Conservation (phyloP, 331 rosid species). For the Spiraea crenata region DNA sequence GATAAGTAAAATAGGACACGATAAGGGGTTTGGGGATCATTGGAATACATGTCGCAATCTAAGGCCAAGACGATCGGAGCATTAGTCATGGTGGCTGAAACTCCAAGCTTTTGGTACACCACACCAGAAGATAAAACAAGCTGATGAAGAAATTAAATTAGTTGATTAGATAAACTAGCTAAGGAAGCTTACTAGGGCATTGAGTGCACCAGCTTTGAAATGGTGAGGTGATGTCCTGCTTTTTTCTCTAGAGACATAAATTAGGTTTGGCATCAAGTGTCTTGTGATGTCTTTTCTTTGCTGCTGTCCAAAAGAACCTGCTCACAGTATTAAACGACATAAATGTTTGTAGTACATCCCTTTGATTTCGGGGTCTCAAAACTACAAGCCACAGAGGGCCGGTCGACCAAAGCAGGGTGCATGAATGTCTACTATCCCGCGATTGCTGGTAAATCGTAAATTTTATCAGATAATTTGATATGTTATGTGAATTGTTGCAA, state of each 20-base stretch:
- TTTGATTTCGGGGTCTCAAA: too few species aligned
- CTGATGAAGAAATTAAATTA: neutral
- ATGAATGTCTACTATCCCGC: too few species aligned
- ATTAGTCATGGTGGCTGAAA: conserved; percentile 46
- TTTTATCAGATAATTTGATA: too few species aligned
- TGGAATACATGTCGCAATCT: conserved; percentile 49
- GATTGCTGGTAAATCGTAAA: too few species aligned
- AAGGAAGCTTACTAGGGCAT: conserved; percentile 35
- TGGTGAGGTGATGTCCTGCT: conserved; percentile 32
- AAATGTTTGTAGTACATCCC: too few species aligned
- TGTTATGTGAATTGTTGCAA: too few species aligned
- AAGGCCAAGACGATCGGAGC: conserved; percentile 37
- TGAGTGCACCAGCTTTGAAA: conserved; percentile 55
- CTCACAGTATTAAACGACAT: neutral
- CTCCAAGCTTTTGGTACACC: conserved; percentile 32
- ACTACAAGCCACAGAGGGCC: too few species aligned
- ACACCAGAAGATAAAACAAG: neutral
- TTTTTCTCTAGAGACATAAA: conserved; percentile 46
- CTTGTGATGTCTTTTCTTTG: conserved; percentile 25
- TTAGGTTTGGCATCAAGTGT: conserved; percentile 36
- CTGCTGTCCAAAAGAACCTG: conserved; percentile 34
- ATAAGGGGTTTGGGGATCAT: conserved; percentile 35
- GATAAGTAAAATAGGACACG: conserved; percentile 37
- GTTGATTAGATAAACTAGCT: too few species aligned
- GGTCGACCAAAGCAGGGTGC: too few species aligned